Evolutionary conservation across 2,329 filamentous ascomycete genomes (phyloP), one percentile per base, ranked within the genome.

Genomic region (Cordyceps cicadae): DNA sequence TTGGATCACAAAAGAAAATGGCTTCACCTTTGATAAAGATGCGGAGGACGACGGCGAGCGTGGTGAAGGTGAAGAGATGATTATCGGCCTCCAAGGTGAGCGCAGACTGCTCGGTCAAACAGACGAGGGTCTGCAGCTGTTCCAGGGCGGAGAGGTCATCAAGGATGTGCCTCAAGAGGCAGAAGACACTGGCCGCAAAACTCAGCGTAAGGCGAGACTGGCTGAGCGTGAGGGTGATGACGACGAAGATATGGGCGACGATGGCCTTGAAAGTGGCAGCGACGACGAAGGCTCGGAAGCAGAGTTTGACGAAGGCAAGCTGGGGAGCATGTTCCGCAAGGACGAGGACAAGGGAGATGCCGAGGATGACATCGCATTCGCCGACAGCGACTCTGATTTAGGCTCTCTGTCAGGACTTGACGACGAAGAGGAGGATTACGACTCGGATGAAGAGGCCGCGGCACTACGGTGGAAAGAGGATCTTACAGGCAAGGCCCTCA

Each of bases 331-430:
- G 69, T 87, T 87, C 71, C 77, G 78, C 57, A 79, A 80, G 60
- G 74, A 78, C 7, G 69, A 72, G 17, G 81, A 83, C 39, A 77
- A 78, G 57, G 77, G 82, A 43, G 80, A 70, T 24, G 78, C 78
- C 12, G 83, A 85, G 26, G 89, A 86, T 34, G 90, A 96, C 59
- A 68, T 97, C 61, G 90, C 87, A 1, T 99, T 97, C 76, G 94
- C 94, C 15, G 94, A 99, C 69, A 96, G 91, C 69, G 95, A 99
- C 72, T 99, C 94, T 0, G 95, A 99, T 71, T 81, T 99, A 5
- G 94, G 94, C 7, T 96, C 93, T 3, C 75, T 97, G 64, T 96
- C 90, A 9, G 77, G 75, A 1, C 76, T 77, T 6, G 81, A 82
- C 2, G 77, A 77, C 3, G 76, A 77, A 3, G 77, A 75, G 4